Percentiles rank a stretch among this genome's conserved stretches.
phyloP scores from a whole-genome alignment of 2,329 filamentous ascomycete species.

The Colletotrichum spaethianum region DNA sequence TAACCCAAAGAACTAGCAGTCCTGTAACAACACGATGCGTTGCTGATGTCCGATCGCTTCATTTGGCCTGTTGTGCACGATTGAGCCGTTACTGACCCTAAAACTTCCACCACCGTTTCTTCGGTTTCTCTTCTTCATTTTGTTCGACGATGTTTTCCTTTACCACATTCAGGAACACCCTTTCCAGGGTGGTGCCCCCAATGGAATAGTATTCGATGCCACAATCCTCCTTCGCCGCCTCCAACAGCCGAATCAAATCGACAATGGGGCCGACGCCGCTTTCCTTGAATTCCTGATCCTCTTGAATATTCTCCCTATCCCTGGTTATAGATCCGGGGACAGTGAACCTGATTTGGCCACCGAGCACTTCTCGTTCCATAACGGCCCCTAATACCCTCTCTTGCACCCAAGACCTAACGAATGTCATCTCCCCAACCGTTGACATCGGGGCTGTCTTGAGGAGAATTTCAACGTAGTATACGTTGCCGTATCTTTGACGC shows the following conservation, averaged over 20 bases:
- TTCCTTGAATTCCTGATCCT: conserved; percentile 67
- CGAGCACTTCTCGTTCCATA: conserved; percentile 71
- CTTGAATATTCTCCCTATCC: not conserved
- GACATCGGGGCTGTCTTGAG: conserved; percentile 71
- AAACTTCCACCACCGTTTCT: not conserved
- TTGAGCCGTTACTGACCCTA: not conserved
- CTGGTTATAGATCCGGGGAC: not conserved
- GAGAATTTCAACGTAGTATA: conserved; percentile 75
- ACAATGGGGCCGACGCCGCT: not conserved
- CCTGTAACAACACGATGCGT: not conserved
- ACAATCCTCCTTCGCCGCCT: not conserved
- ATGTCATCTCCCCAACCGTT: conserved; percentile 67
- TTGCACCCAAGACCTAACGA: conserved; percentile 69
- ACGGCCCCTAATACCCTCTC: conserved; percentile 65
- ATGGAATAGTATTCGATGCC: conserved; percentile 63
- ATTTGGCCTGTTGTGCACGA: not conserved
- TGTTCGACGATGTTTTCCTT: conserved; percentile 68
- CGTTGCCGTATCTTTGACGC: conserved; percentile 71
- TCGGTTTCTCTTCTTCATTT: not conserved
- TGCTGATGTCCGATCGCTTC: not conserved
- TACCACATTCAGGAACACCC: conserved; percentile 79
- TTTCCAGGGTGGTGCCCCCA: conserved; percentile 78
- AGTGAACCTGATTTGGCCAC: conserved; percentile 72
- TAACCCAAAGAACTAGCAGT: not conserved
- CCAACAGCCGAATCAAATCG: not conserved